Percentiles rank a stretch among this genome's conserved stretches.
Evolutionary conservation across 805 yeast species (phyloP).

Genomic region (Hanseniaspora nectarophila): DNA sequence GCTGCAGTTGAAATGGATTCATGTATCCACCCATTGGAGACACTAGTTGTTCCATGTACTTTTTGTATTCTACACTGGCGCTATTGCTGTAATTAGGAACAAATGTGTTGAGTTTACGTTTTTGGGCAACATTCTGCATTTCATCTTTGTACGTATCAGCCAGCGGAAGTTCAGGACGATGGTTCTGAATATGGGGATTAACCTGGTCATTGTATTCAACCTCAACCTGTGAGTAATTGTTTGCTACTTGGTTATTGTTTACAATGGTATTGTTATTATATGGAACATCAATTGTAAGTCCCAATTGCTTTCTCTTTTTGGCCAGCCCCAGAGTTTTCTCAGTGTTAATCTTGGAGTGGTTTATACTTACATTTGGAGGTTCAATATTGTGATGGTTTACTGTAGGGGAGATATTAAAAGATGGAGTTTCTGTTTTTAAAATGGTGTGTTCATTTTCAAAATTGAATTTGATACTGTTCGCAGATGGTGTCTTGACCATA

Average conservation of each 20-base stretch:
- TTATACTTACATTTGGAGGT: neutral
- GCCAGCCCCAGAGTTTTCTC: neutral
- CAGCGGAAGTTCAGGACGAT: neutral
- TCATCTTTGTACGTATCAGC: neutral
- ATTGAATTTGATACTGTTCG: neutral
- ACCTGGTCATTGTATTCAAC: constrained; percentile 27
- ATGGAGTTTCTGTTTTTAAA: too few species aligned
- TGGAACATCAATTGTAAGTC: constrained; percentile 8
- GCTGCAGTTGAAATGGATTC: constrained; percentile 16
- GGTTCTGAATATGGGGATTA: constrained; percentile 12
- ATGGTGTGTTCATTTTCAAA: neutral
- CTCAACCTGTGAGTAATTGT: constrained; percentile 45
- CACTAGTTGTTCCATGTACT: constrained; percentile 23
- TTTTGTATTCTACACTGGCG: constrained; percentile 21
- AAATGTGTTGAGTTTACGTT: constrained; percentile 1
- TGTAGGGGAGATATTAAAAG: neutral
- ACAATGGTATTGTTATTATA: constrained; percentile 16
- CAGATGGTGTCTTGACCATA: constrained; percentile 15
- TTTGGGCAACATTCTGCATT: too few species aligned
- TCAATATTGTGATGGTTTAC: neutral
- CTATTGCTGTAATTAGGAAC: constrained; percentile 12
- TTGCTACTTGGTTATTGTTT: neutral
- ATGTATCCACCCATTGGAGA: constrained; percentile 16
- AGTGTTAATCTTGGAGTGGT: neutral
- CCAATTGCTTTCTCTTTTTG: neutral